Conservation (phyloP, 2,329 filamentous ascomycete species). For the Scleromitrula shiraiana region DNA sequence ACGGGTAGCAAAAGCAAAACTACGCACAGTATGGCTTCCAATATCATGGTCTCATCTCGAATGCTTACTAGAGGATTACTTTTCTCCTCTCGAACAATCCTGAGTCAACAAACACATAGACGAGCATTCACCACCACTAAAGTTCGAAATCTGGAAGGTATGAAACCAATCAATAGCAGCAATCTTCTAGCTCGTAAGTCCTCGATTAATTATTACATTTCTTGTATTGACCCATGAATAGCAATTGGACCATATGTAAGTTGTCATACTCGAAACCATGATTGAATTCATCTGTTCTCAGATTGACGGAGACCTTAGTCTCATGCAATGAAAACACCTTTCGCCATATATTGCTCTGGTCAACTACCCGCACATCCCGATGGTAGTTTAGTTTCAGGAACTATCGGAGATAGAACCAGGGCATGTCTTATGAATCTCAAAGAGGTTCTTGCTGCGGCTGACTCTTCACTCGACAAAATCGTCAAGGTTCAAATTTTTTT, state of each 20-base stretch:
- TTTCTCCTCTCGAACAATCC: background rate
- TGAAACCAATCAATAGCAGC: background rate
- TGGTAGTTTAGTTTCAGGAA: conserved; percentile 31
- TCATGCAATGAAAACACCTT: conserved; percentile 58
- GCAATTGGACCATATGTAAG: conserved; percentile 56
- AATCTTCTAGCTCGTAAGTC: conserved; percentile 9
- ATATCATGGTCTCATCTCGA: background rate
- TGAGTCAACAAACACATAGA: background rate
- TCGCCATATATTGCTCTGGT: conserved; percentile 59
- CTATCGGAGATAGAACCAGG: conserved; percentile 55
- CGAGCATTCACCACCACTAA: background rate
- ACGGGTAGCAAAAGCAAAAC: too few relatives aligned
- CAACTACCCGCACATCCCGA: conserved; percentile 30
- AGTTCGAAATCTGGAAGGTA: background rate
- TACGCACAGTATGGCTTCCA: conserved; percentile 1
- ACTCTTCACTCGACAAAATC: conserved; percentile 68
- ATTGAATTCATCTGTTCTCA: background rate
- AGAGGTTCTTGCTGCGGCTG: conserved; percentile 75
- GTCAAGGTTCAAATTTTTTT: conserved; percentile 93
- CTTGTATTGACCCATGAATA: conserved; percentile 25
- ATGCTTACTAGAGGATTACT: background rate
- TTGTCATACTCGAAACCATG: background rate
- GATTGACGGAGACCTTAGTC: conserved; percentile 36
- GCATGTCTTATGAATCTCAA: conserved; percentile 68
- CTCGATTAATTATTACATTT: too few relatives aligned